Base-by-base conservation (phyloP, 768 basidiomycete genomes). In the Trametes cinnabarina region DNA sequence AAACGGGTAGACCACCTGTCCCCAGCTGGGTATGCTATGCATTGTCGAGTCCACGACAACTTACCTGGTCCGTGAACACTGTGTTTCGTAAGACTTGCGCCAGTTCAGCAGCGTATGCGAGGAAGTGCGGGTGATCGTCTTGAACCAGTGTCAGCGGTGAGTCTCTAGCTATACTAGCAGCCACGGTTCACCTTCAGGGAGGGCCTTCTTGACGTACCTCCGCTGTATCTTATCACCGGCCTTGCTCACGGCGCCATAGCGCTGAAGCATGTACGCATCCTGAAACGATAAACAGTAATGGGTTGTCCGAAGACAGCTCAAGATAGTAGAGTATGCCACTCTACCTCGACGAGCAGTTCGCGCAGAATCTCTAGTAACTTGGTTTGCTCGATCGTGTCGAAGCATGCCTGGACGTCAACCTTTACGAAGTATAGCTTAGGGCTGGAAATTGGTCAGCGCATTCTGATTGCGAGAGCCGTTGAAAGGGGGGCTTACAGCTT, bases 351-450 rank as follows among this genome's bases (percentile, higher is more conserved):
- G 47, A 99, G 76, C 3, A 98, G 67, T 3, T 83, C 74, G 10
- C 81, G 78, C 25, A 98, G 71, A 35, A 99, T 91, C 37, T 82
- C 77, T 30, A 98, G 72, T 42, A 99, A 73, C 65, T 88, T 94
- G 8, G 82, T 78, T 71, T 98, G 97, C 32, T 93, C 86, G 57
- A 98, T 98, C 0, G 90, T 93, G 72, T 99, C 97, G 76, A 98
- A 99, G 65, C 94, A 97, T 7, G 96, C 88, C 60, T 89, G 89
- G 17, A 98, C 94, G 68, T 99, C 97, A 23, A 97, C 84, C 71
- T 99, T 99, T 49, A 94, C 95, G 65, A 99, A 96, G 72, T 94
- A 98, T 6, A 98, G 72, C 61, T 85, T 85, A 0, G 95, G 93
- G 35, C 95, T 96, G 50, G 11, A 40, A 17, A 7, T 5, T 10